Evolutionary conservation across 2,329 filamentous ascomycete genomes (phyloP).

Genomic region (Metarhizium humberi): DNA sequence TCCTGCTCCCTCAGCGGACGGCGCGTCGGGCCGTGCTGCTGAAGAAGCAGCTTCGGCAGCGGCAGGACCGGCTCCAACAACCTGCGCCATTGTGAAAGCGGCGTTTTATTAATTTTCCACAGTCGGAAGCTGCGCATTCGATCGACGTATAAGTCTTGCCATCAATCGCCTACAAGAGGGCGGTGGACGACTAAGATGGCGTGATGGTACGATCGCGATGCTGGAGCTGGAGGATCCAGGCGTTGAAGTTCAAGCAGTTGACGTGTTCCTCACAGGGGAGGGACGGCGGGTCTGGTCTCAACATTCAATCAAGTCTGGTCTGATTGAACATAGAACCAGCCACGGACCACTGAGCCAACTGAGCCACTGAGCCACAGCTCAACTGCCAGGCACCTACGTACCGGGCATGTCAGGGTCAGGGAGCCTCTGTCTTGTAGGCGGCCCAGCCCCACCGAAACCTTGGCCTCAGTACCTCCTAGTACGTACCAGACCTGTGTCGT

Average conservation of each 20-base stretch:
- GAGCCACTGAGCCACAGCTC: too few relatives aligned
- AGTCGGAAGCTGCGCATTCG: neutral
- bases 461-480: too few relatives aligned
- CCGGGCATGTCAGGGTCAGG: too few relatives aligned
- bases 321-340: too few relatives aligned
- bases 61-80: slow-evolving; percentile 19
- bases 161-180: neutral
- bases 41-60: slow-evolving; percentile 15
- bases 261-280: neutral
- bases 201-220: neutral
- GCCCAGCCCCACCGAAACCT: too few relatives aligned
- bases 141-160: neutral
- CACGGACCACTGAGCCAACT: too few relatives aligned
- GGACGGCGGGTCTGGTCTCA: neutral
- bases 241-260: neutral
- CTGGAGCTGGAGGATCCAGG: neutral
- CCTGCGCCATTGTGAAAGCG: slow-evolving; percentile 20
- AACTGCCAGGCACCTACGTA: too few relatives aligned
- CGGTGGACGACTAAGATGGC: neutral
- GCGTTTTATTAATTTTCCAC: neutral
- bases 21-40: slow-evolving; percentile 15
- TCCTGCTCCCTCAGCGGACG: slow-evolving; percentile 40
- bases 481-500: too few relatives aligned
- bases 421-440: too few relatives aligned
- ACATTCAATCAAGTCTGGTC: too few relatives aligned